Evolutionary conservation across 202 grass and related monocot genomes (phyloP), one percentile per base, ranked within the genome.

Genomic region (Dendrocalamus latiflorus): DNA sequence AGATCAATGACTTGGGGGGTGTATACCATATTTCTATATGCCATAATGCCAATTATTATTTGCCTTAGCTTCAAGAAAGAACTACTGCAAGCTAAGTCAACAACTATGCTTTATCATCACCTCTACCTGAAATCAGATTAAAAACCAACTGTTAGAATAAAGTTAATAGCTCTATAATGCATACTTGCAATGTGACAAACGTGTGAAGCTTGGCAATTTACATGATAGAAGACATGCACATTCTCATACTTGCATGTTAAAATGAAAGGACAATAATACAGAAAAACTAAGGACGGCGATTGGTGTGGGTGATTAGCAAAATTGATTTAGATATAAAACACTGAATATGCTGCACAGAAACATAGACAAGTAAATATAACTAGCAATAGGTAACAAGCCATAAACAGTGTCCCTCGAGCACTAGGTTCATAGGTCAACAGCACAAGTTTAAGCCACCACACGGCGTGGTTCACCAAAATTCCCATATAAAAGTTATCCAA

Each of bases 11-110:
- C 81, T 86, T 89, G 87, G 73, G 84, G 76, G 73, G 59, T 67
- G 84, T 71, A 92, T 39, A 84, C 38, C 83, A 68, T 81, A 56
- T 90, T 82, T 89, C 84, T 86, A 51, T 89, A 86, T 87, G 84
- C 87, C 90, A 92, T 92, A 84, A 77, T 25, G 18, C 65, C 57
- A 92, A 84, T 75, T 84, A 81, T 75, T 89, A 72, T 81, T 77
- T 76, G 42, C 60, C 79, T 79, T 75, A 69, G 83, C 81, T 78
- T 82, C 57, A 72, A 54, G 26, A 79, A 86, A 83, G 71, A 90
- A 72, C 88, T 43, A 79, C 69, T 78, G 79, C 83, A 83, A 72
- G 74, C 77, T 86, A 88, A 74, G 79, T 87, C 65, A 89, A 81
- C 74, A 84, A 84, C 72, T 81, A 89, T 84, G 77, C 6, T 63